These are phyloP conservation scores for Elongisporangium anandrum DNA, from an alignment of 352 stramenopile species.

Conservation along the genomic window DNA sequence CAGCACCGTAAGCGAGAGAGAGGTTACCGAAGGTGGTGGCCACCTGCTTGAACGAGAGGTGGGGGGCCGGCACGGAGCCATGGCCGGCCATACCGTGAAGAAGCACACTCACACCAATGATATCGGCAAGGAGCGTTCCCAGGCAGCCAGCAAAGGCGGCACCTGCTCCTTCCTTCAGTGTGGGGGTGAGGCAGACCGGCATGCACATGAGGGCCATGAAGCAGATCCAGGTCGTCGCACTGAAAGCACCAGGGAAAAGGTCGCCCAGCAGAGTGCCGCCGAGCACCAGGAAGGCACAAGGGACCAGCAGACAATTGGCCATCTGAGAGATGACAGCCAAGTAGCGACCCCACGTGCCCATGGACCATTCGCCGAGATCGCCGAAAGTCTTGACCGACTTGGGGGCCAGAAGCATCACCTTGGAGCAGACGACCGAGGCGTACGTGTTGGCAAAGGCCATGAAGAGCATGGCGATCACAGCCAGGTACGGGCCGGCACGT, in stretches of 20 bases:
- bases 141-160: constrained; percentile 32
- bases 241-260: constrained; percentile 38
- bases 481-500: constrained; percentile 35
- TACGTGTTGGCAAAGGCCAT: constrained; percentile 52
- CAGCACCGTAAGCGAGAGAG: constrained; percentile 36
- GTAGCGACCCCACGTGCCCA: constrained; percentile 30
- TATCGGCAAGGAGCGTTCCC: constrained; percentile 38
- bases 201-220: constrained; percentile 34
- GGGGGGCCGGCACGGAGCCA: constrained; percentile 19
- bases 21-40: constrained; percentile 42
- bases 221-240: constrained; percentile 33
- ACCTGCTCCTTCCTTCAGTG: constrained; percentile 34
- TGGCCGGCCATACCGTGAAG: constrained; percentile 31
- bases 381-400: constrained; percentile 39
- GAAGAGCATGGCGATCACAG: constrained; percentile 37
- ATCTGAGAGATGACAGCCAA: constrained; percentile 33
- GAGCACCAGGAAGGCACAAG: constrained; percentile 43
- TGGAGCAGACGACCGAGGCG: constrained; percentile 33
- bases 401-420: constrained; percentile 42
- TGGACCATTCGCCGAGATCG: constrained; percentile 39
- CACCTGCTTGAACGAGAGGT: constrained; percentile 34
- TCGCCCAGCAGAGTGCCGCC: constrained; percentile 29
- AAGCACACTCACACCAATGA: constrained; percentile 32
- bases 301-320: constrained; percentile 29
- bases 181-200: constrained; percentile 33